Conservation (phyloP, 2,329 filamentous ascomycete species). For the Verticillium albo-atrum region DNA sequence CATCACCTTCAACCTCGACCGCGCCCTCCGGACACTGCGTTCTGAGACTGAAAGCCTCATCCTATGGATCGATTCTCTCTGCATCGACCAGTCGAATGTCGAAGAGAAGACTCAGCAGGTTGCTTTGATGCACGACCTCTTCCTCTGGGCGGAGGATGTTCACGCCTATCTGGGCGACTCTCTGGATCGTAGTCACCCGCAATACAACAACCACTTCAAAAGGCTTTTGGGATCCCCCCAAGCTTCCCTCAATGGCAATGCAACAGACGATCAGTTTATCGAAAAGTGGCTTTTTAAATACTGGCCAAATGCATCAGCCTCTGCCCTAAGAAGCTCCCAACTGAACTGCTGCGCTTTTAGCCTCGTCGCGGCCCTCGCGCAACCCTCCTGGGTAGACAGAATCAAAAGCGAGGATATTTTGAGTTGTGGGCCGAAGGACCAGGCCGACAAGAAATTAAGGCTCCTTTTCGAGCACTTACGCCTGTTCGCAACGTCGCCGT, state of each 20-base stretch:
- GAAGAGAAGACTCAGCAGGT: slow-evolving; percentile 6
- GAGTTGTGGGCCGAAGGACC: neutral
- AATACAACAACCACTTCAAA: slow-evolving; percentile 2
- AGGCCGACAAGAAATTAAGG: neutral
- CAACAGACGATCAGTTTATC: neutral
- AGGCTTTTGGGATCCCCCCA: neutral
- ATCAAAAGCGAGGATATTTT: neutral
- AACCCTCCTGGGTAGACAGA: neutral
- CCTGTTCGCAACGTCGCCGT: slow-evolving; percentile 1
- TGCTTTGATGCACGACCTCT: slow-evolving; percentile 4
- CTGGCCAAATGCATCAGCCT: neutral
- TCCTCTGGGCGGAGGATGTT: slow-evolving; percentile 1
- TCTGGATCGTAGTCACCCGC: slow-evolving; percentile 3
- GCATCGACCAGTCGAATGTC: slow-evolving; percentile 6
- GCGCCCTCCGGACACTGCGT: slow-evolving; percentile 19
- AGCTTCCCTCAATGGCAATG: neutral
- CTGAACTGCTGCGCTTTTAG: slow-evolving; percentile 2
- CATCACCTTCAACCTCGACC: slow-evolving; percentile 21
- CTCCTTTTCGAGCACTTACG: slow-evolving; percentile 1
- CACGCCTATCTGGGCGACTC: slow-evolving; percentile 6
- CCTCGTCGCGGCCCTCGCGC: neutral
- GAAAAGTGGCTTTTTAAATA: neutral
- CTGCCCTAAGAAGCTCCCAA: neutral
- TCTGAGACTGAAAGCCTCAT: neutral
- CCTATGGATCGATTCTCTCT: slow-evolving; percentile 6